phyloP scores from a whole-genome alignment of 305 asterid genomes.

The Ajuga reptans region DNA sequence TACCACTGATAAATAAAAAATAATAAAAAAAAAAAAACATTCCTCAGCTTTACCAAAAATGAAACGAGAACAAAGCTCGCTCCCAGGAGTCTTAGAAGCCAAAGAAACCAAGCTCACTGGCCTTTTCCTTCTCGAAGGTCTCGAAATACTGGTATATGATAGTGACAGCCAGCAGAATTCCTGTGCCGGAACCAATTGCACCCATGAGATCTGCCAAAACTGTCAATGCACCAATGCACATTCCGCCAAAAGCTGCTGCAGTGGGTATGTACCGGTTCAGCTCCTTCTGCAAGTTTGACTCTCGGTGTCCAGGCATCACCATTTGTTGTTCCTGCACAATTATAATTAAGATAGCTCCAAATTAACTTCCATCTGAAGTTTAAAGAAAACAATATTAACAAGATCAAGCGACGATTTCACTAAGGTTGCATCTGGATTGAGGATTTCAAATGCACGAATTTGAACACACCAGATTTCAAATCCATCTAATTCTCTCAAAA shows the following conservation, averaged over 20 bases:
- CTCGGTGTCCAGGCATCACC: slow-evolving; percentile 15
- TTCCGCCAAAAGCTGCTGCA: slow-evolving; percentile 13
- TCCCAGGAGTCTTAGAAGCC: not conserved
- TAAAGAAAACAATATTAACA: not conserved
- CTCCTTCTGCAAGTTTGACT: slow-evolving; percentile 9
- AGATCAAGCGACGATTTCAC: not conserved
- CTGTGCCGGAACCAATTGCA: slow-evolving; percentile 4
- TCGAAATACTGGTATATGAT: slow-evolving; percentile 8
- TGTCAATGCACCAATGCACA: slow-evolving; percentile 3
- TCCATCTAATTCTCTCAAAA: not conserved
- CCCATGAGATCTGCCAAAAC: slow-evolving; percentile 12
- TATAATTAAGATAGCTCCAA: not conserved
- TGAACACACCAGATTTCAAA: not conserved
- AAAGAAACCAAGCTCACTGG: slow-evolving; percentile 11
- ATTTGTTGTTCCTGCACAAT: slow-evolving; percentile 5
- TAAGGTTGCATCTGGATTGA: not conserved
- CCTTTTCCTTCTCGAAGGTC: slow-evolving; percentile 12
- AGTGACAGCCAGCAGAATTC: not conserved
- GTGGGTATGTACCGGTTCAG: slow-evolving; percentile 4
- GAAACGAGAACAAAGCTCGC: not conserved
- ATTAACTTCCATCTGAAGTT: not conserved
- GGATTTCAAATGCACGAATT: not conserved
- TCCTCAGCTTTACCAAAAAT: slow-evolving; percentile 9
- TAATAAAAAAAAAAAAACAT: not conserved
- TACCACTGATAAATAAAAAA: not conserved